Evolutionary conservation across 352 stramenopile species (phyloP).

Genomic region (Aphanomyces astaci): DNA sequence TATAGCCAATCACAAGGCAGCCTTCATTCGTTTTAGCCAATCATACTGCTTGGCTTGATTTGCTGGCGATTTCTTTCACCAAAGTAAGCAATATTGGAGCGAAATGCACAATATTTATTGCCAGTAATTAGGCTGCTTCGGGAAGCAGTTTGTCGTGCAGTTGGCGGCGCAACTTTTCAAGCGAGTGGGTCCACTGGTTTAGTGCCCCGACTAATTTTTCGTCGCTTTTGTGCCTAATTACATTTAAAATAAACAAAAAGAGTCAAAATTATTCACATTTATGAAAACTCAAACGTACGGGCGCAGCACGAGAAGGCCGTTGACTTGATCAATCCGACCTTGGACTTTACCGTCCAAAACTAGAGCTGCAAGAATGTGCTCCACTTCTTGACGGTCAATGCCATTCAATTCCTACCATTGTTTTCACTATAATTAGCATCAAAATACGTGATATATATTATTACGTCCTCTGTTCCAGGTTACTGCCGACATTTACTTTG

Average conservation of each 20-base stretch:
- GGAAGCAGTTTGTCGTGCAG: constrained; percentile 5
- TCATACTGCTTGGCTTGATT: too few species aligned
- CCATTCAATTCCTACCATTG: constrained; percentile 87
- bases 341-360: constrained; percentile 91
- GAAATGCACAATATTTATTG: too few species aligned
- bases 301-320: constrained; percentile 62
- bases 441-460: not conserved
- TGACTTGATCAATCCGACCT: constrained; percentile 88
- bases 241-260: too few species aligned
- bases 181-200: constrained; percentile 10
- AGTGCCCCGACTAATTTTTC: not conserved
- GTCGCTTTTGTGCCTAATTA: constrained; percentile 3
- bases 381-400: constrained; percentile 86
- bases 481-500: too few species aligned
- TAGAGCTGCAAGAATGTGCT: constrained; percentile 87
- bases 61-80: not conserved
- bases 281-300: too few species aligned
- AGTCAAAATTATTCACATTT: not conserved
- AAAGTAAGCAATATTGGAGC: too few species aligned
- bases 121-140: constrained; percentile 1
- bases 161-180: not conserved
- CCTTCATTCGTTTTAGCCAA: too few species aligned
- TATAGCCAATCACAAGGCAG: too few species aligned
- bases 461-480: too few species aligned
- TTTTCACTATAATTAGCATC: too few species aligned